phyloP scores from a whole-genome alignment of 1,284 basidiomycete genomes.

The Ustilago vetiveriae region DNA sequence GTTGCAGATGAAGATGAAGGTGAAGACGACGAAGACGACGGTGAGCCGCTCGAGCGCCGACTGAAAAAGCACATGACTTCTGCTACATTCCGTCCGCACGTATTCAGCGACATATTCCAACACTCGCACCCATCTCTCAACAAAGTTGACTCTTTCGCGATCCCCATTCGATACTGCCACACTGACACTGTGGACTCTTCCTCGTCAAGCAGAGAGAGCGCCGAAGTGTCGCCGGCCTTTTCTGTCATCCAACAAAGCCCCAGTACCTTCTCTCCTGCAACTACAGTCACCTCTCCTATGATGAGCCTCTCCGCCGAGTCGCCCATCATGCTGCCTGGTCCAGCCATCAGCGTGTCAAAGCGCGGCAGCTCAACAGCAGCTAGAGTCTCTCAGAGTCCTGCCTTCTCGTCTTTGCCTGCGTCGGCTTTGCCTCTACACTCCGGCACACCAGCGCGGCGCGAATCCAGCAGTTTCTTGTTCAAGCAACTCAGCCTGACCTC shows the following conservation, averaged over 20 bases:
- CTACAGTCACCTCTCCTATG: slow-evolving; percentile 49
- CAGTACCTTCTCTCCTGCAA: slow-evolving; percentile 24
- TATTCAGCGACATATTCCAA: too few relatives aligned
- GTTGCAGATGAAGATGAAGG: slow-evolving; percentile 9
- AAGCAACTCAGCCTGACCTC: slow-evolving; percentile 39
- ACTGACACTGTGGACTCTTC: slow-evolving; percentile 23
- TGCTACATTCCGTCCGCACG: slow-evolving; percentile 1
- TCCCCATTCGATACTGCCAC: slow-evolving; percentile 4
- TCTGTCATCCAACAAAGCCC: slow-evolving; percentile 20
- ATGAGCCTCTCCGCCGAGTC: slow-evolving; percentile 53
- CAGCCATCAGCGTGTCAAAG: slow-evolving; percentile 19
- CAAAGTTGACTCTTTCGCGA: slow-evolving; percentile 3
- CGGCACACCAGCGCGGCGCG: slow-evolving; percentile 10
- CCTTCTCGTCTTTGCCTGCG: slow-evolving; percentile 17
- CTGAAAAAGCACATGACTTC: slow-evolving; percentile 31
- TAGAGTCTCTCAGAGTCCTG: slow-evolving; percentile 13
- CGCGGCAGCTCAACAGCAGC: slow-evolving; percentile 4
- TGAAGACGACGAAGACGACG: slow-evolving; percentile 32
- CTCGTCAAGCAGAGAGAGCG: slow-evolving; percentile 21
- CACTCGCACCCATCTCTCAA: background rate
- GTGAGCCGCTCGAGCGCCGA: slow-evolving; percentile 33
- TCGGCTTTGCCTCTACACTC: slow-evolving; percentile 26
- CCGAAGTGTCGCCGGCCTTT: slow-evolving; percentile 30
- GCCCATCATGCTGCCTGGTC: slow-evolving; percentile 44
- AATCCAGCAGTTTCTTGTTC: slow-evolving; percentile 39